These are phyloP conservation scores for Saccharomycopsis fibuligera DNA, from an alignment of 805 yeast species.

Conservation along the genomic window DNA sequence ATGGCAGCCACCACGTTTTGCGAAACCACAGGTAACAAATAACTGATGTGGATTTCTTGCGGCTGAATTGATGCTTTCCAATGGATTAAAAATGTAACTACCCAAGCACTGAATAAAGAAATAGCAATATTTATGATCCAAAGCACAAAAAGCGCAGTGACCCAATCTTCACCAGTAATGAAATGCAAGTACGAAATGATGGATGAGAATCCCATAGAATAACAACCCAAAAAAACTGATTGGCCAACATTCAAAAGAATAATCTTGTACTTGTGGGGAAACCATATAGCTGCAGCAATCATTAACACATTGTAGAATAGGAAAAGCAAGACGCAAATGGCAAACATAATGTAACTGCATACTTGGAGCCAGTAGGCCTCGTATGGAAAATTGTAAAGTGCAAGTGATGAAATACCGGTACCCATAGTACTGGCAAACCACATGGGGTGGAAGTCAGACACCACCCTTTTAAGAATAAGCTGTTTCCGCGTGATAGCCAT, in stretches of 20 bases:
- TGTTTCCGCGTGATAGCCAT: neutral
- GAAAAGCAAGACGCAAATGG: conserved; percentile 45
- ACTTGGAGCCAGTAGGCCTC: conserved; percentile 50
- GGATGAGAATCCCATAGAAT: conserved; percentile 74
- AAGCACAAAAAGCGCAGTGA: conserved; percentile 47
- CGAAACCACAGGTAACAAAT: conserved; percentile 73
- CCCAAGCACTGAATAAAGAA: conserved; percentile 56
- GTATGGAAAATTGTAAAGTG: conserved; percentile 63
- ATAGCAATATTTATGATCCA: conserved; percentile 68
- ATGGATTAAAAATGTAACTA: conserved; percentile 45
- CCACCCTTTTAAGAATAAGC: conserved; percentile 6
- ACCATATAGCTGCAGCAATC: conserved; percentile 33
- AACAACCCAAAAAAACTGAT: conserved; percentile 68
- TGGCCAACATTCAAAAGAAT: conserved; percentile 37
- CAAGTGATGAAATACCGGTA: conserved; percentile 61
- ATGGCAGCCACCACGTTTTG: conserved; percentile 68
- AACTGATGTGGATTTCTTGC: conserved; percentile 45
- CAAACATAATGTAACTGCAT: conserved; percentile 59
- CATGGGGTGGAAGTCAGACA: conserved; percentile 20
- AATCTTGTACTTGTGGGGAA: conserved; percentile 26
- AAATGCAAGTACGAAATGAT: conserved; percentile 47
- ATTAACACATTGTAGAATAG: conserved; percentile 38
- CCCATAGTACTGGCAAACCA: conserved; percentile 84
- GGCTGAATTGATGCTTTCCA: conserved; percentile 31
- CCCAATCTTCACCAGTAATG: conserved; percentile 33